Evolutionary conservation across 345 rosid genomes (phyloP), one percentile per base, ranked within the genome.

Genomic region (Anacardium occidentale): DNA sequence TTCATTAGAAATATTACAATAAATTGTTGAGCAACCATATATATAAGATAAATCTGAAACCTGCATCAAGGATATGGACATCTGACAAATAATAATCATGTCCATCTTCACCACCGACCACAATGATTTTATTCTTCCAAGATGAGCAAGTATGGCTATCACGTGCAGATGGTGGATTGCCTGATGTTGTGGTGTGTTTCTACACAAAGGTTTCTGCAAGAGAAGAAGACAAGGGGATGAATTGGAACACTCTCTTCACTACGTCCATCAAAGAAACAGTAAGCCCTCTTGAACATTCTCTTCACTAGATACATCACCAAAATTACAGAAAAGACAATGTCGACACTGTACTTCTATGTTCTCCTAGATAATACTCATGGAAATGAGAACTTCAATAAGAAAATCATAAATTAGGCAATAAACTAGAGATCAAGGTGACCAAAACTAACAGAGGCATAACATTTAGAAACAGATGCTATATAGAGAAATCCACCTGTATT

Each of bases 61-160:
- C 98, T 87, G 99, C 79, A 80, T 95, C 97, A 80, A 95, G 89
- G 69, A 95, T 78, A 80, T 95, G 94, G 57, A 91, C 99, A 85
- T 95, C 99, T 18, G 97, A 91, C 79, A 93, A 76, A 78, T 93
- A 95, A 78, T 84, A 90, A 85, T 95, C 99, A 78, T 84, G 89
- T 25, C 88, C 94, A 85, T 95, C 96, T 90, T 95, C 99, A 59
- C 99, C 99, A 55, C 99, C 99, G 72, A 93, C 81, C 48, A 95
- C 96, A 62, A 95, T 83, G 52, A 95, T 75, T 69, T 88, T 88
- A 82, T 87, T 91, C 85, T 87, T 90, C 98, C 98, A 93, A 69
- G 96, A 86, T 67, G 99, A 91, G 85, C 98, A 95, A 74, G 91
- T 81, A 80, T 95, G 99, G 81, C 99, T 90, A 83, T 95, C 99